A percentile compares a stretch with the other conserved stretches of the same genome.
These are phyloP conservation scores for Omphalea diandra DNA, from an alignment of 441 rosid species.

Conservation along the genomic window DNA sequence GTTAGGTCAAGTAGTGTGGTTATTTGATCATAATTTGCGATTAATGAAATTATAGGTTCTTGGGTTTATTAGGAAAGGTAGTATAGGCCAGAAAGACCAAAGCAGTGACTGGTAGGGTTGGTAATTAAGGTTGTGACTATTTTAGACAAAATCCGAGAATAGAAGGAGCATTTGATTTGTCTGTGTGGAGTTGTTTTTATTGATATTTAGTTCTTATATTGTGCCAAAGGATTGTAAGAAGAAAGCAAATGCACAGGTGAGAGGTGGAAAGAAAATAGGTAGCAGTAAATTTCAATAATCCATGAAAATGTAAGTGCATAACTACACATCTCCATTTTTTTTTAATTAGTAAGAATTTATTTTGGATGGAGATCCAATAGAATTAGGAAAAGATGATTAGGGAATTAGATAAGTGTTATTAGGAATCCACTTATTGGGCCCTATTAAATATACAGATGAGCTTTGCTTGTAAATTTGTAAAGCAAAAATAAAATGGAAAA, in stretches of 20 bases:
- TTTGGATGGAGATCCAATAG: neutral
- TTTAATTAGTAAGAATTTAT: too few species aligned
- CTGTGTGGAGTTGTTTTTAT: neutral
- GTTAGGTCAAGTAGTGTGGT: neutral
- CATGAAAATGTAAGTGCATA: neutral
- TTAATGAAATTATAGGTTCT: too few species aligned
- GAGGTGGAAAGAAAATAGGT: neutral
- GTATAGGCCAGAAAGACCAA: neutral
- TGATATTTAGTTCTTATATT: neutral
- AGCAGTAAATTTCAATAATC: neutral
- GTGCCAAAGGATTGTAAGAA: too few species aligned
- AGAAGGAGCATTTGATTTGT: neutral
- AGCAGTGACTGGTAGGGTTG: neutral
- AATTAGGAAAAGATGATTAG: neutral
- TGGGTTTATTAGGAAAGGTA: neutral
- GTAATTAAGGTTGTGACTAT: neutral
- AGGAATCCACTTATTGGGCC: neutral
- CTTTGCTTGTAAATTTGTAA: slow-evolving; percentile 2
- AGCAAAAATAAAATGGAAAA: neutral
- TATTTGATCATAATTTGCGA: neutral
- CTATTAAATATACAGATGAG: neutral
- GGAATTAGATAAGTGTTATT: neutral
- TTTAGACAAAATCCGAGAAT: neutral
- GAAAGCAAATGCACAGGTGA: neutral
- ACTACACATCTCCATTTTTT: neutral